phyloP scores from a whole-genome alignment of 2,329 filamentous ascomycete genomes.

The Elsinoe australis region DNA sequence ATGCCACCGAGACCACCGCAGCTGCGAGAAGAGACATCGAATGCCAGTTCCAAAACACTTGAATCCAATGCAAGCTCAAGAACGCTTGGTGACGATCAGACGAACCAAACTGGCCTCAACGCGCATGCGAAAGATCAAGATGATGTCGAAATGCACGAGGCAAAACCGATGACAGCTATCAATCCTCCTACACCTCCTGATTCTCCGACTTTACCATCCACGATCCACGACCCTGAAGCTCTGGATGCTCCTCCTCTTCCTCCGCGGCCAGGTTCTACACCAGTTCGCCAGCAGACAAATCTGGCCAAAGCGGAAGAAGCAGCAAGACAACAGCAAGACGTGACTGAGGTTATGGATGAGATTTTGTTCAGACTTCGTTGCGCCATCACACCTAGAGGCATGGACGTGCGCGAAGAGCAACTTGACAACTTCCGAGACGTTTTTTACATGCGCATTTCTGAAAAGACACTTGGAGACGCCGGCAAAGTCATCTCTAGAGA shows the following conservation, averaged over 20 bases:
- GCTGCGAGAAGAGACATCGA: not conserved
- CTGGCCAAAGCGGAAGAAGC: slow-evolving; percentile 49
- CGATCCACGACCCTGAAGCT: not conserved
- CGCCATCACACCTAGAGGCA: slow-evolving; percentile 65
- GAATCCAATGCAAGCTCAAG: not conserved
- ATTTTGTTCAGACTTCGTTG: slow-evolving; percentile 86
- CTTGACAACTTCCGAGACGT: slow-evolving; percentile 48
- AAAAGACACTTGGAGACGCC: slow-evolving; percentile 34
- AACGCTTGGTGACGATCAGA: slow-evolving; percentile 4
- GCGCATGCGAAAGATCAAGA: not conserved
- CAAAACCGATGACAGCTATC: slow-evolving; percentile 12
- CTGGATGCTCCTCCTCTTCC: slow-evolving; percentile 48
- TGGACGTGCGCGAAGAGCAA: slow-evolving; percentile 65
- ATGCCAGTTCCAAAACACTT: not conserved
- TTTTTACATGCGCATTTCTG: slow-evolving; percentile 24
- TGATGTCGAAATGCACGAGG: slow-evolving; percentile 23
- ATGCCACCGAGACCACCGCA: slow-evolving; percentile 10
- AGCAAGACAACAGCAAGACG: slow-evolving; percentile 70
- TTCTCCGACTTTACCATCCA: slow-evolving; percentile 25
- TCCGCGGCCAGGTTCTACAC: slow-evolving; percentile 39
- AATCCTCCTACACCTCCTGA: slow-evolving; percentile 26
- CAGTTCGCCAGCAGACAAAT: slow-evolving; percentile 23
- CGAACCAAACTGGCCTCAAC: not conserved
- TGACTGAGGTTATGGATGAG: slow-evolving; percentile 90
- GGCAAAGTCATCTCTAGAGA: slow-evolving; percentile 41